Conservation (phyloP, 345 rosid species). For the Boechera stricta region DNA sequence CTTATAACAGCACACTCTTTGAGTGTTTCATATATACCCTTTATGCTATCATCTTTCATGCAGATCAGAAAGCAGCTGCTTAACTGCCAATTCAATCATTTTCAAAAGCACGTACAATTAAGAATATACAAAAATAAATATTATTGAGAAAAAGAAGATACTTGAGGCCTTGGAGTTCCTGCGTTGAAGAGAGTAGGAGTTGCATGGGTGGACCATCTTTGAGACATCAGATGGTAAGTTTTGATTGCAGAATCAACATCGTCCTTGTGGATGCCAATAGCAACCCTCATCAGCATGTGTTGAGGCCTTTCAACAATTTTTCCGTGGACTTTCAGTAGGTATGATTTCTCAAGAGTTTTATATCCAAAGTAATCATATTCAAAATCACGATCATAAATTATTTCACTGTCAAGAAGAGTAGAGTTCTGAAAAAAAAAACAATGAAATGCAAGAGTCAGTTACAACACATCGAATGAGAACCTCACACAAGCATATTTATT, state of each 20-base stretch:
- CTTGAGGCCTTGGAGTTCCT: constrained; percentile 91
- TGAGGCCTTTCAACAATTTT: constrained; percentile 89
- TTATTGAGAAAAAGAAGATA: constrained; percentile 24
- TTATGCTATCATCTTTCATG: constrained; percentile 95
- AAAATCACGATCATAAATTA: constrained; percentile 85
- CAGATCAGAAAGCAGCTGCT: constrained; percentile 90
- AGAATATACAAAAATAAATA: background rate
- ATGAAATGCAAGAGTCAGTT: too few relatives aligned
- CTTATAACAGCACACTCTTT: constrained; percentile 96
- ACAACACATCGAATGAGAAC: too few relatives aligned
- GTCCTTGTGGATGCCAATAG: constrained; percentile 84
- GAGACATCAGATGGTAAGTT: constrained; percentile 93
- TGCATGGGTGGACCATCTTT: constrained; percentile 95
- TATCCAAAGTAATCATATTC: constrained; percentile 93
- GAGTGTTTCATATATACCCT: constrained; percentile 86
- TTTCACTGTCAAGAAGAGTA: constrained; percentile 82
- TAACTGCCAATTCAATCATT: constrained; percentile 51
- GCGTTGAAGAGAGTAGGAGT: constrained; percentile 92
- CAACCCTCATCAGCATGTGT: constrained; percentile 95
- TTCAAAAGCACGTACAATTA: background rate
- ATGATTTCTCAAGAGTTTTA: constrained; percentile 91
- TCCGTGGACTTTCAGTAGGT: constrained; percentile 82
- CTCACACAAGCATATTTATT: too few relatives aligned
- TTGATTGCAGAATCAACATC: constrained; percentile 72
- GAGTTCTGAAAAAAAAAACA: too few relatives aligned